Percentiles rank a stretch among this genome's conserved stretches.
Conservation (phyloP, 176 grass and related monocot species). For the Carex scoparia region DNA sequence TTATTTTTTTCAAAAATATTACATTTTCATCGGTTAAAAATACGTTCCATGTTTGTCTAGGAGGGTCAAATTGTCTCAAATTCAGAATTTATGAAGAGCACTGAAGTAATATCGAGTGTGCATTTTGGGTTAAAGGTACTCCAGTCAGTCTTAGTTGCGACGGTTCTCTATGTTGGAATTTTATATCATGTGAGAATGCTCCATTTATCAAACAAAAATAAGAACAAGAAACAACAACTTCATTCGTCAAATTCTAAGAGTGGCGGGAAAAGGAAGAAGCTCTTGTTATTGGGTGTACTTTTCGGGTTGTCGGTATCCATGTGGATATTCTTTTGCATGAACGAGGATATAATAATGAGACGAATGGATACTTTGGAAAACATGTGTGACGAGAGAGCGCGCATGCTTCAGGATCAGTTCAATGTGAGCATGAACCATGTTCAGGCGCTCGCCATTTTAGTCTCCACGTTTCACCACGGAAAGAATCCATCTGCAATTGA, state of each 20-base stretch:
- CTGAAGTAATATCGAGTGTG: slow-evolving; percentile 1
- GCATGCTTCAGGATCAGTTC: slow-evolving; percentile 85
- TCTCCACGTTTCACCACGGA: slow-evolving; percentile 80
- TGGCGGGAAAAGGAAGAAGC: slow-evolving; percentile 60
- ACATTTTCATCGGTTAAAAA: slow-evolving; percentile 8
- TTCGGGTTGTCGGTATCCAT: slow-evolving; percentile 47
- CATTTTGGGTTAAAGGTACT: neutral
- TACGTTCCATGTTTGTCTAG: slow-evolving; percentile 30
- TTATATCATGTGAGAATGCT: slow-evolving; percentile 29
- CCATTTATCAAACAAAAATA: slow-evolving; percentile 29
- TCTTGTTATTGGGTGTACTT: slow-evolving; percentile 50
- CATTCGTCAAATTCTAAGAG: slow-evolving; percentile 31
- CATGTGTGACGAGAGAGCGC: slow-evolving; percentile 83
- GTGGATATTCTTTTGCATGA: slow-evolving; percentile 67
- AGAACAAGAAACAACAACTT: slow-evolving; percentile 34
- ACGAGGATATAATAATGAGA: slow-evolving; percentile 45
- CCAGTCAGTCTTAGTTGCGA: slow-evolving; percentile 22
- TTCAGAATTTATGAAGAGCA: slow-evolving; percentile 12
- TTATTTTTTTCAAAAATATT: neutral
- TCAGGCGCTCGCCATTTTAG: slow-evolving; percentile 61
- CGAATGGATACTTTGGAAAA: slow-evolving; percentile 59
- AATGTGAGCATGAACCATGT: slow-evolving; percentile 94
- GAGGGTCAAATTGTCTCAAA: slow-evolving; percentile 22
- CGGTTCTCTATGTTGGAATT: slow-evolving; percentile 27
- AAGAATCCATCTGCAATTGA: slow-evolving; percentile 77